A percentile compares a stretch with the other conserved stretches of the same genome.
phyloP scores from a whole-genome alignment of 2,329 filamentous ascomycete species.

The Xylaria sp. region DNA sequence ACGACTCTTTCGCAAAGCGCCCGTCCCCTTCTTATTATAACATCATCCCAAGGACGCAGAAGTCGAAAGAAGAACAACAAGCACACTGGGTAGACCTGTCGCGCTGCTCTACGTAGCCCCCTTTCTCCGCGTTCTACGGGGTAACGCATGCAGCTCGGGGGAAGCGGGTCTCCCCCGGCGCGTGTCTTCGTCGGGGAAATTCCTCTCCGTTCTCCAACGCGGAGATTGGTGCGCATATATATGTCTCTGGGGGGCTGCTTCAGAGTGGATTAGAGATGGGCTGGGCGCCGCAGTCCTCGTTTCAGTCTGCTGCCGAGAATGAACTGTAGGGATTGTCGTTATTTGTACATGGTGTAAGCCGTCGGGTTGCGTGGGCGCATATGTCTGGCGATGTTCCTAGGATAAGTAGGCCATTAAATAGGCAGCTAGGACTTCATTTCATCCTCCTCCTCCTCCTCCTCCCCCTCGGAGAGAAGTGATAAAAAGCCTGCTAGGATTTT shows the following conservation, averaged over 20 bases:
- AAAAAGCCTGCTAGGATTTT: too few species aligned
- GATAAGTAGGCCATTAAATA: not conserved
- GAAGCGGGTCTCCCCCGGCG: constrained; percentile 18
- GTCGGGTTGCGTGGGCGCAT: too few species aligned
- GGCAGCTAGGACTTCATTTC: not conserved
- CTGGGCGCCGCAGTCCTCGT: not conserved
- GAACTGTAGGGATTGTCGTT: too few species aligned
- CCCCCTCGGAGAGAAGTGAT: not conserved
- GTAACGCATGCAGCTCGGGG: constrained; percentile 12
- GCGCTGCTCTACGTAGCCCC: not conserved
- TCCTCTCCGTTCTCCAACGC: constrained; percentile 18
- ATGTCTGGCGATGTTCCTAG: not conserved
- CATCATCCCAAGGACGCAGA: not conserved
- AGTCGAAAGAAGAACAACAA: not conserved
- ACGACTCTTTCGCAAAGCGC: not conserved
- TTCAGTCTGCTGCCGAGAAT: too few species aligned
- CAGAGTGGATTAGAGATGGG: not conserved
- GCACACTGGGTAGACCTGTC: constrained; percentile 1
- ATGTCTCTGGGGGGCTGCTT: not conserved
- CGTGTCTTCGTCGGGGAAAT: constrained; percentile 25
- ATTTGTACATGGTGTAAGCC: too few species aligned
- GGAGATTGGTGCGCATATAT: constrained; percentile 36
- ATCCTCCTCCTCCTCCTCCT: too few species aligned
- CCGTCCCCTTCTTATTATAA: constrained; percentile 17
- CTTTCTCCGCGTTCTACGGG: constrained; percentile 29